Base-by-base conservation (phyloP, 176 grass and related monocot species). In the Oryza officinalis region DNA sequence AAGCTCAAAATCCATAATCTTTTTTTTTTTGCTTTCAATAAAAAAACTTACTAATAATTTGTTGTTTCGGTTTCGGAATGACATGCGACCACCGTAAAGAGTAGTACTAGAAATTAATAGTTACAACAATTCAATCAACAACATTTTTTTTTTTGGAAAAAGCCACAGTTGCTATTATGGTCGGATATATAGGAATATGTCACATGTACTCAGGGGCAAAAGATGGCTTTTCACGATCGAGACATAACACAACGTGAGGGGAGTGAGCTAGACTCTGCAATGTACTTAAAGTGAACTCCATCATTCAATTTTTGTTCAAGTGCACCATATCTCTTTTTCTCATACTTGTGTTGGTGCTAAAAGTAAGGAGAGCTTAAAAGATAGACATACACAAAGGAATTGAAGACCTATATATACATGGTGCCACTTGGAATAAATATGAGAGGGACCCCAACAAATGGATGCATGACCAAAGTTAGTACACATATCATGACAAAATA, bases 331-430 rank as follows among this genome's bases (percentile, higher is more conserved):
- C 54, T 80, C 63, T 30, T 22, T 54, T 57, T 8, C 77, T 81
- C 72, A 70, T 69, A 26, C 50, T 74, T 67, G 61, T 80, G 76
- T 70, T 76, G 82, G 66, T 71, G 82, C 67, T 77, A 72, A 71
- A 46, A 63, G 49, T 17, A 64, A 82, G 80, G 77, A 64, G 77
- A 64, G 77, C 63, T 22, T 22, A 57, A 49, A 49, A 22, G 52
- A 22, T 18, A 57, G 52, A 61, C 25, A 61, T 61, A 65, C 71
- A 76, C 10, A 32, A 27, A 43, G 27, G 71, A 61, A 61, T 61
- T 61, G 52, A 61, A 76, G 77, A 70, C 76, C 63, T 75, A 33
- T 22, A 57, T 22, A 52, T 15, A 10, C 9, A 25, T 59, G 71
- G 49, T 76, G 77, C 71, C 71, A 71, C 77, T 85, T 77, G 87